phyloP scores from a whole-genome alignment of 768 basidiomycete species.

The Lentinula detonsa region DNA sequence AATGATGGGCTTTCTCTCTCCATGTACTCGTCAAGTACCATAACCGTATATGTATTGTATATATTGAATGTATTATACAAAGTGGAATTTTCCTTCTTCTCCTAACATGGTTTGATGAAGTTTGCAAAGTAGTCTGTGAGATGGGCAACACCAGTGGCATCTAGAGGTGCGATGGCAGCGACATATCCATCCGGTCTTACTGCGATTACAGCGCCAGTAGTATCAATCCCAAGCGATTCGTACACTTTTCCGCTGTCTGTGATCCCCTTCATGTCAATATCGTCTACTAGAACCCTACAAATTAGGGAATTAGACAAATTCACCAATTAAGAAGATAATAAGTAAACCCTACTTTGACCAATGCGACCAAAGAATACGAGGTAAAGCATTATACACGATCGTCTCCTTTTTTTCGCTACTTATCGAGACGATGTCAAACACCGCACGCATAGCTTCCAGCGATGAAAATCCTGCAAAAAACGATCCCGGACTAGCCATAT shows the following conservation, averaged over 20 bases:
- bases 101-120: conserved; percentile 27
- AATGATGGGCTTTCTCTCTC: not conserved
- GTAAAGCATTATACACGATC: conserved; percentile 40
- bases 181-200: conserved; percentile 67
- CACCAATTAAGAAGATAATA: too few species aligned
- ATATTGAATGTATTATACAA: too few species aligned
- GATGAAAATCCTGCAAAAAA: conserved; percentile 26
- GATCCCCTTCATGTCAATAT: conserved; percentile 34
- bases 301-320: too few species aligned
- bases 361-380: conserved; percentile 40
- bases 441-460: conserved; percentile 20
- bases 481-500: conserved; percentile 1
- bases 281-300: conserved; percentile 55
- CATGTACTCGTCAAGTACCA: not conserved
- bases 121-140: conserved; percentile 42
- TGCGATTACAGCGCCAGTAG: conserved; percentile 43
- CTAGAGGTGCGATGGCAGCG: conserved; percentile 46
- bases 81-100: too few species aligned
- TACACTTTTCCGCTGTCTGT: conserved; percentile 51
- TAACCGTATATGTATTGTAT: too few species aligned
- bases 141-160: conserved; percentile 20
- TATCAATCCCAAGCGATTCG: conserved; percentile 44
- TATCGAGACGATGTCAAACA: conserved; percentile 40
- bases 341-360: conserved; percentile 73
- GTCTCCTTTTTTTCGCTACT: conserved; percentile 28